Evolutionary conservation across 192 early-diverging fungal genomes (phyloP).

Genomic region (Coemansia sp.): DNA sequence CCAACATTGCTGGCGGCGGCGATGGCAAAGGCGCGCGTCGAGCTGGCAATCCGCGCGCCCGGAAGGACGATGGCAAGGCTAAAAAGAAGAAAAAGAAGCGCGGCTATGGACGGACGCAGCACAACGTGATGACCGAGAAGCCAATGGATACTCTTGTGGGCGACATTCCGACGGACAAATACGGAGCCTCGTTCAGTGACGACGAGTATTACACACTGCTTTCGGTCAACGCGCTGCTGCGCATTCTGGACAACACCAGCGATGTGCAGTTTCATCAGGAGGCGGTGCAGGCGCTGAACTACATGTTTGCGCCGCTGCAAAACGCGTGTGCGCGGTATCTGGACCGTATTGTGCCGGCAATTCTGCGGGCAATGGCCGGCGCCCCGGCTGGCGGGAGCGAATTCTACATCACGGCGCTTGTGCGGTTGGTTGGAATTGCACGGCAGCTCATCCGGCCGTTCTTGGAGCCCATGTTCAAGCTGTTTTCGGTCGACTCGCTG

Average conservation of each 20-base stretch:
- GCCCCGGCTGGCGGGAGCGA: slow-evolving; percentile 76
- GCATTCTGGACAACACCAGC: slow-evolving; percentile 81
- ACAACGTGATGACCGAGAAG: slow-evolving; percentile 36
- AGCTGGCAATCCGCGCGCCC: not conserved
- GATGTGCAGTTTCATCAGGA: slow-evolving; percentile 79
- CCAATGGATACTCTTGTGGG: slow-evolving; percentile 20
- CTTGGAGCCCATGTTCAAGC: slow-evolving; percentile 71
- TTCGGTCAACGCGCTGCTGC: slow-evolving; percentile 84
- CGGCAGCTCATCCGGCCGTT: slow-evolving; percentile 92
- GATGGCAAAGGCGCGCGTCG: not conserved
- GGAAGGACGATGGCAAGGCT: not conserved
- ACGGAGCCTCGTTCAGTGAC: slow-evolving; percentile 23
- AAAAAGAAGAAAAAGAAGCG: not conserved
- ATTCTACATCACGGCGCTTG: slow-evolving; percentile 87
- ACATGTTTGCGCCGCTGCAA: slow-evolving; percentile 84
- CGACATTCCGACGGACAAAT: slow-evolving; percentile 24
- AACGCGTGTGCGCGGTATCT: slow-evolving; percentile 15
- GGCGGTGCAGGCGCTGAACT: slow-evolving; percentile 90
- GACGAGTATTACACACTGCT: slow-evolving; percentile 93
- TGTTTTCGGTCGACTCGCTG: slow-evolving; percentile 80
- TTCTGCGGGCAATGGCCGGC: slow-evolving; percentile 81
- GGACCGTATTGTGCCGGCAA: slow-evolving; percentile 72
- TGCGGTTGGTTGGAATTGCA: slow-evolving; percentile 80
- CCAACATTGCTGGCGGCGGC: not conserved
- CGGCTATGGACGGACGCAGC: slow-evolving; percentile 10